Conservation (phyloP, 2,329 filamentous ascomycete species). For the Ilyonectria robusta region DNA sequence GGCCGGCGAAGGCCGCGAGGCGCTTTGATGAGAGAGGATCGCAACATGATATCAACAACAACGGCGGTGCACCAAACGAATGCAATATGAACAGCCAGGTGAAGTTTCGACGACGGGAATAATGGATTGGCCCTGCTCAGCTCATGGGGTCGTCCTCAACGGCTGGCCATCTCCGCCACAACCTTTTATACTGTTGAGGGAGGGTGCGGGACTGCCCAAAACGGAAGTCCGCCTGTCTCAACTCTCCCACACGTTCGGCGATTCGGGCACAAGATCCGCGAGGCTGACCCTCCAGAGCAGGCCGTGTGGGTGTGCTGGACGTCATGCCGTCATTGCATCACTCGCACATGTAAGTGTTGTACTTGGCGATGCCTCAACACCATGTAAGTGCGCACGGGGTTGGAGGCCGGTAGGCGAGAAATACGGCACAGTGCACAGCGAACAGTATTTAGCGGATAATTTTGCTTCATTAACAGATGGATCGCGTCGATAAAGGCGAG, state of each 20-base stretch:
- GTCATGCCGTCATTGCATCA: background rate
- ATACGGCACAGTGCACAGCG: background rate
- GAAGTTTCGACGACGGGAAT: background rate
- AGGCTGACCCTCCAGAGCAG: conserved; percentile 16
- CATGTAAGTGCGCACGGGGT: background rate
- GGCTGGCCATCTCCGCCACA: background rate
- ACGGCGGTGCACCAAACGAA: background rate
- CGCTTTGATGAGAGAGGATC: conserved; percentile 35
- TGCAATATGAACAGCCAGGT: background rate
- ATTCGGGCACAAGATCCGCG: conserved; percentile 16
- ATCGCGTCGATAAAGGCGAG: background rate
- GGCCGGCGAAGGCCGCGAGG: conserved; percentile 32
- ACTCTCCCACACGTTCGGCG: conserved; percentile 17
- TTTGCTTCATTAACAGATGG: background rate
- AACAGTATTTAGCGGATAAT: background rate
- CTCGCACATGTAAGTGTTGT: background rate
- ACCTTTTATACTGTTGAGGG: conserved; percentile 39
- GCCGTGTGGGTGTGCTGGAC: background rate
- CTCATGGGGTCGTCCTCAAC: background rate
- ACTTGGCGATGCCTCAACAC: background rate
- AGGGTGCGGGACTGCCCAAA: conserved; percentile 47
- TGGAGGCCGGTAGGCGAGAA: background rate
- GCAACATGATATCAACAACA: conserved; percentile 39
- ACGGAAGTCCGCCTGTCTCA: conserved; percentile 47
- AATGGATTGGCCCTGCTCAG: background rate